Base-by-base conservation (phyloP, 2,329 filamentous ascomycete species). In the Zelopaecilomyces penicillatus region DNA sequence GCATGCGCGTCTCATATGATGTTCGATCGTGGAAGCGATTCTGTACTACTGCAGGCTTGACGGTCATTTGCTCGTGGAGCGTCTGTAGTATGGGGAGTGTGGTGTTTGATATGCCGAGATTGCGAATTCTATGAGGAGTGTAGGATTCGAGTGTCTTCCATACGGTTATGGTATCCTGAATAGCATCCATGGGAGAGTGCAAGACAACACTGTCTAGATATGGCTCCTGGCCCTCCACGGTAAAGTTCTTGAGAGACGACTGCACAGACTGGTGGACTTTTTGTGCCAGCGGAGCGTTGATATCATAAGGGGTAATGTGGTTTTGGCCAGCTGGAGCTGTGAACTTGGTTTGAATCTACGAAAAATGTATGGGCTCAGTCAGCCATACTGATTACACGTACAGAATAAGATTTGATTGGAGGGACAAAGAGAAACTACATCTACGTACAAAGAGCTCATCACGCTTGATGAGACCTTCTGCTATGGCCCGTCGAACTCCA, bases 311-410 rank as follows among this genome's bases (percentile, higher is more conserved):
- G 40, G 78, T 71, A 35, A 64, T 62, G 2, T 66, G 67, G 55
- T 82, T 76, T 59, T 90, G 85, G 27, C 78, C 80, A 11, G 64
- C 63, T 4, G 78, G 62, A 0, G 82, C 73, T 1, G 84, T 87
- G 66, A 83, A 93, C 62, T 91, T 93, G n/a, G 87, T 90, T 73
- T 94, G 87, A 37, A 90, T 70, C 78, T 84, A 45, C 27, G 2
- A 19, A 8, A 11, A 1, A 10, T 29, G 19, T 1, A 29, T 27
- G 11, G 2, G 11, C 26, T 43, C 7, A 28, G 29, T 48, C 26
- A 48, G 39, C 32, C 2, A 6, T 29, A 11, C 30, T 38, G 5
- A 4, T 26, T 7, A 27, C n/a, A 35, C 8, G 4, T 8, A 5
- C 11, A 27, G 3, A 9, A 19, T n/a, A 2, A 11, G 29, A 27